Percentiles rank a stretch among this genome's conserved stretches.
Evolutionary conservation across 805 yeast species (phyloP).

Genomic region (Saccharomyces eubayanus): DNA sequence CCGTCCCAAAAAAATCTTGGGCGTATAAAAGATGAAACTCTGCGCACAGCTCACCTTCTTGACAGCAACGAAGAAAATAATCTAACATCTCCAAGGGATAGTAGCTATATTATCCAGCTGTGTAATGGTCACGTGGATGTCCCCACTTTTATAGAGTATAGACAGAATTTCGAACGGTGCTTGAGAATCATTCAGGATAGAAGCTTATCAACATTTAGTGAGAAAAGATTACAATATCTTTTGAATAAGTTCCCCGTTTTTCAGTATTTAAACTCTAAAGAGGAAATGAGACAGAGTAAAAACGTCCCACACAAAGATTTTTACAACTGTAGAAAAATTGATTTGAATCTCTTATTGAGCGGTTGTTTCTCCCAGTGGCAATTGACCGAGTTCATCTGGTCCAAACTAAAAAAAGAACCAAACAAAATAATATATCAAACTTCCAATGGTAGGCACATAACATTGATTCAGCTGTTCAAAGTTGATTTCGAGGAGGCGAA

Average conservation of each 20-base stretch:
- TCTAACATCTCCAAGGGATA: background rate
- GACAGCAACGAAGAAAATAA: background rate
- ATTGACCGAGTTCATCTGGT: slow-evolving; percentile 27
- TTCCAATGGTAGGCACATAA: slow-evolving; percentile 14
- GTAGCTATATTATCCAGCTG: background rate
- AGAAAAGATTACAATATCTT: slow-evolving; percentile 23
- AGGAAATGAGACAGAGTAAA: slow-evolving; percentile 25
- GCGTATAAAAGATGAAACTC: background rate
- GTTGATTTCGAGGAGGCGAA: slow-evolving; percentile 6
- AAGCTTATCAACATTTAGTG: slow-evolving; percentile 8
- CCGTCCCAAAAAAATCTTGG: background rate
- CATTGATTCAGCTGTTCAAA: slow-evolving; percentile 20
- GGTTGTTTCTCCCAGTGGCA: slow-evolving; percentile 20
- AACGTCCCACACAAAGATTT: slow-evolving; percentile 45
- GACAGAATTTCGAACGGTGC: slow-evolving; percentile 22
- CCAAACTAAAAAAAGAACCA: slow-evolving; percentile 28
- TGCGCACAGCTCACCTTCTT: background rate
- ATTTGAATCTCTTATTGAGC: slow-evolving; percentile 27
- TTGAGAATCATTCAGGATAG: slow-evolving; percentile 9
- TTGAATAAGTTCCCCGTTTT: slow-evolving; percentile 28
- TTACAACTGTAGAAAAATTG: slow-evolving; percentile 91
- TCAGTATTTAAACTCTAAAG: slow-evolving; percentile 24
- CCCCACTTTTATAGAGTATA: slow-evolving; percentile 24
- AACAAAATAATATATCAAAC: slow-evolving; percentile 25
- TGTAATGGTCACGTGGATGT: background rate